Base-by-base conservation (phyloP, 2,329 filamentous ascomycete genomes). In the Emergomyces orientalis region DNA sequence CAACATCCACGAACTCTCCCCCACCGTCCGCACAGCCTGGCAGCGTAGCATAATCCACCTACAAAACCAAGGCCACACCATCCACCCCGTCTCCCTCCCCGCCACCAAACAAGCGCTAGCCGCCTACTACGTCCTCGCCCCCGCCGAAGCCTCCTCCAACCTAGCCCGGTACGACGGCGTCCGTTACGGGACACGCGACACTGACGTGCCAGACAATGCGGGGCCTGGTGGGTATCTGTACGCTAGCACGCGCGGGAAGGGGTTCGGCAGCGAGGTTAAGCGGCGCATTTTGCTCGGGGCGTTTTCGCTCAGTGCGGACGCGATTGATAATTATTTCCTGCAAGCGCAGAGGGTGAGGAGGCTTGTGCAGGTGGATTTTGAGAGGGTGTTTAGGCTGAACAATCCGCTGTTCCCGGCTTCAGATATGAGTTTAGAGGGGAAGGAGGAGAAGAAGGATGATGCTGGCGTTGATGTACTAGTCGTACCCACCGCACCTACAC, bases 121-220 rank as follows among this genome's bases (percentile, higher is more conserved):
- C 25, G 89, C 94, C 41, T 99, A 99, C 79, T 99, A 99, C 75
- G 84, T 99, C 63, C 86, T 99, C 62, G 95, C 94, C 0, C 91
- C 94, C 0, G 93, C 94, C 19, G 94, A 99, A 76, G 94, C 94
- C 3, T 91, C 91, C 1, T 97, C 93, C 19, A 99, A 99, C 70
- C 84, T 99, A 1, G 90, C 94, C 63, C 97, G 96, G 74, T 99
- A 97, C 74, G 95, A 99, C 70, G 94, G 94, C 25, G 86, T 97
- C n/a, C 88, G 94, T 13, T 99, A 96, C 75, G 94, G 94, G 1
- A 81, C 80, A 25, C 82, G 86, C 37, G 77, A 77, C 5, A 71
- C 74, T 1, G 74, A 77, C 11, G 71, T 70, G 11, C 67, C 71
- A n/a, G 85, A 84, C 62, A 79, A 82, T 6, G 80, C 78, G 13